Base-by-base conservation (phyloP, 176 grass and related monocot species). In the Alopecurus myosuroides region DNA sequence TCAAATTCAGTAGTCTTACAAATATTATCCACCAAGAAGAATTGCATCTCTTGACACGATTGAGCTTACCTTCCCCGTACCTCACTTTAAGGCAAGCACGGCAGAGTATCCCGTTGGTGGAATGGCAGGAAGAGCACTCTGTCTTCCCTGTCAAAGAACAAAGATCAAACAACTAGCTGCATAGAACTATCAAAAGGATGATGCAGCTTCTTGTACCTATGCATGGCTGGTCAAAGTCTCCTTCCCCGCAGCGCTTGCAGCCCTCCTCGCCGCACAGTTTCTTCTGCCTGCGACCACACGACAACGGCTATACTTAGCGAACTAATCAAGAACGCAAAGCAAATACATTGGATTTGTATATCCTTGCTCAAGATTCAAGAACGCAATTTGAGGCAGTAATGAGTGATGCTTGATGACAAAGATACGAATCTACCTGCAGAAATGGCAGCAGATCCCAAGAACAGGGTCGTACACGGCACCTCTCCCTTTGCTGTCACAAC, bases 251-350 rank as follows among this genome's bases (percentile, higher is more conserved):
- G 23, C 90, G 90, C 85, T 75, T 94, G 86, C 95, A 97, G 34
- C 91, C 92, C 76, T 97, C 95, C 88, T 97, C 95, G 4, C 92
- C 90, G 39, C 95, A 97, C 37, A 97, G 83, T 48, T 97, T 97
- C 84, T 97, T 97, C 87, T 94, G 92, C 83, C 95, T 97, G 33
- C 3, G n/a, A 66, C 36, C 72, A 53, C 67, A 57, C 19, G 18
- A 74, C 2, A 64, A 68, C 17, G 41, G 9, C 3, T 28, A 78
- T 52, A 76, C 60, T 77, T 6, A 86, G 51, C 19, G 62, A 81
- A 17, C 73, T 29, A 12, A 25, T 17, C 12, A 12, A n/a, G n/a
- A n/a, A n/a, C n/a, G n/a, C n/a, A n/a, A n/a, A n/a, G n/a, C n/a
- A n/a, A 86, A 66, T 42, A 45, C 1, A 25, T 9, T 13, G 44